phyloP scores from a whole-genome alignment of 768 basidiomycete genomes.

The Auricularia sp. region DNA sequence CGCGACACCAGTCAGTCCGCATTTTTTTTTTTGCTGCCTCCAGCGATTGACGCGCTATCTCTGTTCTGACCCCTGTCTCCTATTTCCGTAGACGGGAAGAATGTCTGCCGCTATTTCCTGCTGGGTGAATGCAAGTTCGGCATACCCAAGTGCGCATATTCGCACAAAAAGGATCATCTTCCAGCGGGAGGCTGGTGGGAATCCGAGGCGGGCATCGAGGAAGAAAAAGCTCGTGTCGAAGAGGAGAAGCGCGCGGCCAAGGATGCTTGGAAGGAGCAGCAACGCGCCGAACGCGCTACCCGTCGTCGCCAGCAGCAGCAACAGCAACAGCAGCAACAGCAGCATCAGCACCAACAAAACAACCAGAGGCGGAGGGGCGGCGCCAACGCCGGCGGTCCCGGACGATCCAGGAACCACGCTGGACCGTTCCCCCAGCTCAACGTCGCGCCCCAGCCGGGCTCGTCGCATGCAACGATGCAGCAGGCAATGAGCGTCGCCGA shows the following conservation, averaged over 20 bases:
- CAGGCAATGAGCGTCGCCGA: background rate
- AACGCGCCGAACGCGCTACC: background rate
- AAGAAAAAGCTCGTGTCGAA: background rate
- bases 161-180: constrained; percentile 38
- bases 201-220: background rate
- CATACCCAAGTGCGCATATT: constrained; percentile 33
- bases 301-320: background rate
- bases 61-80: background rate
- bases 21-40: background rate
- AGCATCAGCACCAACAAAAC: background rate
- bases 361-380: too few relatives aligned
- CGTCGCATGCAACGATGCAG: background rate
- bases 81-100: constrained; percentile 29
- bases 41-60: background rate
- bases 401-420: background rate
- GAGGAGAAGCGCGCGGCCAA: background rate
- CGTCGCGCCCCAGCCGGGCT: background rate
- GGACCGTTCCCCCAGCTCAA: background rate
- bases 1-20: constrained; percentile 41
- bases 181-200: constrained; percentile 40
- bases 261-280: background rate
- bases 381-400: background rate
- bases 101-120: constrained; percentile 37
- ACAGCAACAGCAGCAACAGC: background rate
- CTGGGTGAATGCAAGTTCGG: constrained; percentile 32